These are phyloP conservation scores for Prunus fruticosa DNA, from an alignment of 306 rosid genomes.

Conservation along the genomic window DNA sequence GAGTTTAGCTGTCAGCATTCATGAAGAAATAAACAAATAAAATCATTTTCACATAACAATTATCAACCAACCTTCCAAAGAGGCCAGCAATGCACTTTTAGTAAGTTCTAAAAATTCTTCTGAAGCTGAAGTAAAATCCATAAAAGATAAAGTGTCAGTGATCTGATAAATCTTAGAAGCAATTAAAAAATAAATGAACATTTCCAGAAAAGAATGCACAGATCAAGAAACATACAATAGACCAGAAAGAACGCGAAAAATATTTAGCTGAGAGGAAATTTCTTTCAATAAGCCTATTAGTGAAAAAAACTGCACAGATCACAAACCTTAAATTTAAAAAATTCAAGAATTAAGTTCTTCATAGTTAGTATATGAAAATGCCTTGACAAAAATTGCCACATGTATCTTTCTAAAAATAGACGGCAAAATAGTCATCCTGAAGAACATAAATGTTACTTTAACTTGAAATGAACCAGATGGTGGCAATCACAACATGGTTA, in stretches of 20 bases:
- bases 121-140: conserved; percentile 69
- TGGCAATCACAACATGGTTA: background rate
- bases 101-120: conserved; percentile 94
- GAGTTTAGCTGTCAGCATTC: conserved; percentile 10
- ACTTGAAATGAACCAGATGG: background rate
- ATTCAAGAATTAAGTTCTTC: background rate
- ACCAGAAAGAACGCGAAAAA: background rate
- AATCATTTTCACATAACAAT: conserved; percentile 17
- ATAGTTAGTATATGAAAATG: background rate
- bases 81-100: conserved; percentile 93
- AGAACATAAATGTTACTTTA: background rate
- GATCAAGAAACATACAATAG: background rate
- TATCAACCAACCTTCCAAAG: conserved; percentile 86
- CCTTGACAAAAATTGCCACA: background rate
- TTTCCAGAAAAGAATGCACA: background rate
- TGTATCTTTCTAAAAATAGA: background rate
- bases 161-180: background rate
- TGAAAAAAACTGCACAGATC: background rate
- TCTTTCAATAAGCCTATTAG: background rate
- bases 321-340: background rate
- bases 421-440: background rate
- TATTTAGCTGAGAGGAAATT: too few species aligned
- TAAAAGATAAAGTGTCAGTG: background rate
- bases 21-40: conserved; percentile 19
- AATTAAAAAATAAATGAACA: background rate